A percentile compares a stretch with the other conserved stretches of the same genome.
These are phyloP conservation scores for Paecilomyces fulvus DNA, from an alignment of 2,329 filamentous ascomycete genomes.

Conservation along the genomic window DNA sequence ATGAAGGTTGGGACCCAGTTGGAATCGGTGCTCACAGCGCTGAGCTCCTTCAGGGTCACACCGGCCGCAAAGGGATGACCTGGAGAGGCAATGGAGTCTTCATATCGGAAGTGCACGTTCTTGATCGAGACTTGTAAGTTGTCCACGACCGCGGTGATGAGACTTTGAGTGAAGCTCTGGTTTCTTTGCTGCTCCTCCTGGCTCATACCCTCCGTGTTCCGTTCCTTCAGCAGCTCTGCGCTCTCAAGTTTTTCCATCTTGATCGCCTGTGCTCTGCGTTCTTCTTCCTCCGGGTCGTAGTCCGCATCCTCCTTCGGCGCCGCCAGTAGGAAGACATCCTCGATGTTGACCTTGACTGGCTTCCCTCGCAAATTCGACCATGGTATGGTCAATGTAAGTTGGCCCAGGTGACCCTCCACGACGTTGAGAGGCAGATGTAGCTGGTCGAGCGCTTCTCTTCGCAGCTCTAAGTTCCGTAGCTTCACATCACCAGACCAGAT, in stretches of 20 bases:
- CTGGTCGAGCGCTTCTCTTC: conserved; percentile 91
- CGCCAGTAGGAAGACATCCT: conserved; percentile 92
- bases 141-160: conserved; percentile 95
- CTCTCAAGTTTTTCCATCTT: conserved; percentile 99
- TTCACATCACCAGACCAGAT: conserved; percentile 99
- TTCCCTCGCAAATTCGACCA: conserved; percentile 96
- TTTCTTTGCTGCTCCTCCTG: conserved; percentile 94
- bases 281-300: conserved; percentile 89
- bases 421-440: conserved; percentile 95
- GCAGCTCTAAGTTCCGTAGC: conserved; percentile 82
- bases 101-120: conserved; percentile 97
- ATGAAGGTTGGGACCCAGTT: conserved; percentile 96
- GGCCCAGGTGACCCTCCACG: conserved; percentile 84
- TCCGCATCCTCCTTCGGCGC: conserved; percentile 92
- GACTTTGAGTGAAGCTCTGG: conserved; percentile 91
- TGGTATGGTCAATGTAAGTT: conserved; percentile 85
- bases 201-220: conserved; percentile 85
- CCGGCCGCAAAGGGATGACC: conserved; percentile 93
- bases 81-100: conserved; percentile 91
- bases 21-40: conserved; percentile 88
- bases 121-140: conserved; percentile 97
- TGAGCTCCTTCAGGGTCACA: conserved; percentile 89
- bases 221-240: conserved; percentile 86
- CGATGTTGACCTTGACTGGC: conserved; percentile 88
- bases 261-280: conserved; percentile 72